Evolutionary conservation across 768 basidiomycete species (phyloP).

Genomic region (Neoboletus magnificus): DNA sequence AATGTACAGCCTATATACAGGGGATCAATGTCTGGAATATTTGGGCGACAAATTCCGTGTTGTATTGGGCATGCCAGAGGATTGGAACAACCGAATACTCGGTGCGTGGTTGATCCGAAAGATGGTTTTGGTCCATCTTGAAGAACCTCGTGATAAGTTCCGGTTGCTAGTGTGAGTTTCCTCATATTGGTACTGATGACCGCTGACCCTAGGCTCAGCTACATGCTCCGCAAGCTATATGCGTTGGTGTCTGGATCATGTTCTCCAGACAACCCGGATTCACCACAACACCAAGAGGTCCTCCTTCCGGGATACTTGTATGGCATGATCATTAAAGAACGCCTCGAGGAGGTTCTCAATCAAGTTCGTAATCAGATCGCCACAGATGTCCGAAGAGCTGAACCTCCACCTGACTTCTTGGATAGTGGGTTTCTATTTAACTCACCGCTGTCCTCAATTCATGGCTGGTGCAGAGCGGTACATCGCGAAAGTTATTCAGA

Average conservation of each 20-base stretch:
- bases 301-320: slow-evolving; percentile 90
- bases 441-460: slow-evolving; percentile 1
- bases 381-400: slow-evolving; percentile 72
- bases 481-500: slow-evolving; percentile 67
- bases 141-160: slow-evolving; percentile 88
- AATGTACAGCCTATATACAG: slow-evolving; percentile 81
- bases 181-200: neutral
- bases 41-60: slow-evolving; percentile 96
- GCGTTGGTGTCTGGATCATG: slow-evolving; percentile 86
- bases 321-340: slow-evolving; percentile 97
- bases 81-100: slow-evolving; percentile 81
- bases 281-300: slow-evolving; percentile 97
- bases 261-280: slow-evolving; percentile 95
- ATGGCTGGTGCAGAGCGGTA: slow-evolving; percentile 60
- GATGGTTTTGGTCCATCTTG: slow-evolving; percentile 86
- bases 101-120: slow-evolving; percentile 83
- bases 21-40: slow-evolving; percentile 90
- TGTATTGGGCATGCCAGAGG: slow-evolving; percentile 86
- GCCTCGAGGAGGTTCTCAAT: slow-evolving; percentile 85
- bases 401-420: slow-evolving; percentile 76
- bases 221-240: slow-evolving; percentile 96
- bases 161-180: slow-evolving; percentile 75
- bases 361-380: slow-evolving; percentile 66
- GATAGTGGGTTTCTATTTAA: slow-evolving; percentile 57
- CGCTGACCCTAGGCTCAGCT: slow-evolving; percentile 47